These are phyloP conservation scores for Aspergillus glaucus DNA, from an alignment of 2,329 filamentous ascomycete genomes.

Conservation along the genomic window DNA sequence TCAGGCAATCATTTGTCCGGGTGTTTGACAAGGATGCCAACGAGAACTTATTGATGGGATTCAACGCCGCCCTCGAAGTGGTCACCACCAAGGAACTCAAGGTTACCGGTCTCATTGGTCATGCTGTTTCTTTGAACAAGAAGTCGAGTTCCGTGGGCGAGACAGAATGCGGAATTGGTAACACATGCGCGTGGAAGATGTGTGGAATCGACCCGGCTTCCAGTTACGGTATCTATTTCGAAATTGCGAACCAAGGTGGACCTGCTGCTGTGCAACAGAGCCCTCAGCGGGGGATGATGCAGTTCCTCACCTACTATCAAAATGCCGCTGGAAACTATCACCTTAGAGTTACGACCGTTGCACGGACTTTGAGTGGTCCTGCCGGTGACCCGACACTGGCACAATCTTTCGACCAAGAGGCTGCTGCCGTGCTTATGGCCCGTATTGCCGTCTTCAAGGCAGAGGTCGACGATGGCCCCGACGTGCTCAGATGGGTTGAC, in stretches of 20 bases:
- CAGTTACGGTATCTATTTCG: conserved; percentile 95
- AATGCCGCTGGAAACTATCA: conserved; percentile 96
- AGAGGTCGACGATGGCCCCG: conserved; percentile 96
- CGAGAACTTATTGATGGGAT: conserved; percentile 94
- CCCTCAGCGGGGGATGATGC: conserved; percentile 89
- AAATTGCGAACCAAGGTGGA: conserved; percentile 90
- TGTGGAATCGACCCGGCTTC: conserved; percentile 91
- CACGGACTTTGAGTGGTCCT: conserved; percentile 83
- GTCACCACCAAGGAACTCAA: conserved; percentile 97
- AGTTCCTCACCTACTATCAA: conserved; percentile 98
- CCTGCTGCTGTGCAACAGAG: conserved; percentile 78
- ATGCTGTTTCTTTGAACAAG: conserved; percentile 95
- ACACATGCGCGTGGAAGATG: conserved; percentile 99
- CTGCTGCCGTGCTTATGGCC: conserved; percentile 96
- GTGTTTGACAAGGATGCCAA: conserved; percentile 96
- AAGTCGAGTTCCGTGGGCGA: conserved; percentile 96
- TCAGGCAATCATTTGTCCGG: conserved; percentile 95
- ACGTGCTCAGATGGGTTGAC: conserved; percentile 96
- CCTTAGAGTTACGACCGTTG: conserved; percentile 88
- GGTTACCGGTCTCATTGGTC: conserved; percentile 93
- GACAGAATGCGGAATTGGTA: conserved; percentile 96
- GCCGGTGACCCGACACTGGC: conserved; percentile 91
- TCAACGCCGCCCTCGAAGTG: conserved; percentile 93
- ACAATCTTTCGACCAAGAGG: conserved; percentile 97
- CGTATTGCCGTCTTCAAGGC: conserved; percentile 98